Base-by-base conservation (phyloP, 2,329 filamentous ascomycete species). In the Lasiodiplodia sp. region DNA sequence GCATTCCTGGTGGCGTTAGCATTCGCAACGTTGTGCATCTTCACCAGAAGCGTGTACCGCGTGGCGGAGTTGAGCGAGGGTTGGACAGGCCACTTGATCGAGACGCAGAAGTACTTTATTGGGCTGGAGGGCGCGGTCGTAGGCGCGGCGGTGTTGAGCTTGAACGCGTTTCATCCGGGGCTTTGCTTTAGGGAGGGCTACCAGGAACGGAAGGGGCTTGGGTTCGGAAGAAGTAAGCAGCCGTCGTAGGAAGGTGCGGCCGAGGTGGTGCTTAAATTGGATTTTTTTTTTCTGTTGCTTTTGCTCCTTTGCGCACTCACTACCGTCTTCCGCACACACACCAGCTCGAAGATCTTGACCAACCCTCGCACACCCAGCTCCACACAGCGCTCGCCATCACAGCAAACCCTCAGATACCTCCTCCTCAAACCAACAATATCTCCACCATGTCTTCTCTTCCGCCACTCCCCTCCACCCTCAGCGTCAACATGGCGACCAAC, bases 61-160 rank as follows among this genome's bases (percentile, higher is more conserved):
- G 86, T 91, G 25, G 87, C 86, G 0, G 90, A 92, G 82, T 79
- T 92, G 71, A 86, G 85, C 71, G 82, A 86, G 65, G 90, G 90
- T 1, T 93, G 88, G 86, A 78, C 75, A 3, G 89, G 89, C 0
- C 77, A 82, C 25, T 77, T 92, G 72, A 89, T 90, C 75, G 73
- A 73, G 58, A 79, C 75, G 23, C 76, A 81, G 68, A 75, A 71
- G 37, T 80, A 80, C 65, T 80, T 81, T 44, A 78, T 80, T 67
- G 79, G 78, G 12, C 71, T 81, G 2, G 79, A 81, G 69, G 77
- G 78, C 18, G 76, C 75, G 16, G 72, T 79, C 53, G 71, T 80
- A 7, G 70, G 75, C 16, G 74, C 72, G 12, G 78, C 75, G 0
- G 75, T 79, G 4, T 40, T 80, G n/a, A 70, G 73, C 6, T 58